Evolutionary conservation across 2,329 filamentous ascomycete species (phyloP), one percentile per base, ranked within the genome.

Genomic region (Albifimbria verrucaria): DNA sequence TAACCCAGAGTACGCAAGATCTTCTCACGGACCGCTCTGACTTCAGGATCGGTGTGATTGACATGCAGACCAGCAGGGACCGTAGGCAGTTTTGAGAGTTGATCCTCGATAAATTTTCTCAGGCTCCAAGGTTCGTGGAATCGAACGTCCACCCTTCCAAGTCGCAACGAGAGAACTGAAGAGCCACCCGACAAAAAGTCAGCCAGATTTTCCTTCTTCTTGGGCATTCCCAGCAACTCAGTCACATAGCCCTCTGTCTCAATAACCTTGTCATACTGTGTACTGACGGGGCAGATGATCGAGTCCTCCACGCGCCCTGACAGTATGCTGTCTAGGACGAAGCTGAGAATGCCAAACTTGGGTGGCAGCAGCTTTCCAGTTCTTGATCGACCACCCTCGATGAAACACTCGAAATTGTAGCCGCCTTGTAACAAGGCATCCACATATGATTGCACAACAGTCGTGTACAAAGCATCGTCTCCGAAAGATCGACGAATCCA

Each of bases 181-280:
- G 92, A 95, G 3, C 82, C 81, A 24, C 90, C 85, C 1, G 88
- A 88, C n/a, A 99, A 73, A 62, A 99, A 96, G 63, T 95, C 90
- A 28, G 86, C 83, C 36, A 99, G 75, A 57, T 96, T 97, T 67
- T 99, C 94, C 67, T 96, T 96, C 64, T 90, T 90, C 72, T 99
- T 99, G 0, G 94, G 94, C 56, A 95, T 87, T 3, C 94, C 94
- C 1, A 99, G 80, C 2, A 99, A 81, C 69, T 99, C 94, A 28
- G 87, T 94, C 44, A 97, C 93, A 65, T 99, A 99, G 5, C 92
- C 94, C 70, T 96, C 92, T 1, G 95, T 96, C 70, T 99, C 94
- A 55, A 99, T 95, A 52, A 99, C 94, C 67, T 97, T 99, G 77
- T 99, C 94, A 67, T 99, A 99, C 68, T 99, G 94, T 1, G 92